Percentiles rank a stretch among this genome's conserved stretches.
Conservation (phyloP, 1,139 yeast genomes). For the Pneumocystis oryctolagi region DNA sequence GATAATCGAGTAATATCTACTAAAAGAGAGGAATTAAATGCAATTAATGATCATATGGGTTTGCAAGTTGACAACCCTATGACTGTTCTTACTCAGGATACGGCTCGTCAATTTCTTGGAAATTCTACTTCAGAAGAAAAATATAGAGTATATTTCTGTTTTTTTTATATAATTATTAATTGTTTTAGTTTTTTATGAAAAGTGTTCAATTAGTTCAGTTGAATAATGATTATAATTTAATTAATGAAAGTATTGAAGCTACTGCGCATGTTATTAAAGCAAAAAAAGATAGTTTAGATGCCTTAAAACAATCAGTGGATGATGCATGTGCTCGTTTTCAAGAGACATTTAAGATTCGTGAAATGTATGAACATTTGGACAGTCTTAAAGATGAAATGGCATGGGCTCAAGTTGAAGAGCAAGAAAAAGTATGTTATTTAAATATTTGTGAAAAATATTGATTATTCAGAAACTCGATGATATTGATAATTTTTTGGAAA, state of each 20-base stretch:
- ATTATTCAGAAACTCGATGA: neutral
- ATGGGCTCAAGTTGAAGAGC: conserved; percentile 2
- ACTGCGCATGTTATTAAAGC: conserved; percentile 6
- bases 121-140: conserved; percentile 56
- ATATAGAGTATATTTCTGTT: conserved; percentile 27
- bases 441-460: neutral
- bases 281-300: conserved; percentile 15
- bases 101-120: conserved; percentile 78
- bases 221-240: conserved; percentile 26
- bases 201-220: conserved; percentile 53
- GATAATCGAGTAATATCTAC: conserved; percentile 40
- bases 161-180: neutral
- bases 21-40: conserved; percentile 51
- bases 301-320: conserved; percentile 31
- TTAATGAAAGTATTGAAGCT: conserved; percentile 18
- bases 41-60: conserved; percentile 53
- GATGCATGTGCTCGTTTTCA: conserved; percentile 17
- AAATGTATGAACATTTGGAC: conserved; percentile 2
- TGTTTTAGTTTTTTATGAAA: conserved; percentile 43
- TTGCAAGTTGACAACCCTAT: conserved; percentile 83
- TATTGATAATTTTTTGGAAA: neutral
- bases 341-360: conserved; percentile 3
- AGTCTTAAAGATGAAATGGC: conserved; percentile 3
- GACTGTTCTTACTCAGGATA: conserved; percentile 86
- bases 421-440: neutral